Base-by-base conservation (phyloP, 768 basidiomycete species). In the Tricholoma bakamatsutake region DNA sequence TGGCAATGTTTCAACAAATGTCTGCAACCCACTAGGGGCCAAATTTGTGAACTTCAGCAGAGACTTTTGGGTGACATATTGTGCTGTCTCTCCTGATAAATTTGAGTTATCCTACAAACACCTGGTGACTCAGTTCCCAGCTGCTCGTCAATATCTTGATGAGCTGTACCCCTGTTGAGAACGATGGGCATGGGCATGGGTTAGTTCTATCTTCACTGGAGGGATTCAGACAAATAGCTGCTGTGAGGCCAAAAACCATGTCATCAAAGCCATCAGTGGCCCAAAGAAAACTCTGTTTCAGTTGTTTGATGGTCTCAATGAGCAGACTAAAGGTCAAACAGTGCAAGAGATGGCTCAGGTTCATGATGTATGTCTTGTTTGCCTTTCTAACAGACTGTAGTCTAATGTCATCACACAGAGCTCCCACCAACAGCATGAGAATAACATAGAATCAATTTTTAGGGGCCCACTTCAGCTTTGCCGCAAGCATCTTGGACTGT, bases 161-260 rank as follows among this genome's bases (percentile, higher is more conserved):
- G 53, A 60, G 35, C 18, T 75, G 0, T 73, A 70, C 53, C 57
- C 62, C 1, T 68, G 65, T 42, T 61, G 64, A 0, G 58, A 68
- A 30, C 66, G 61, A 13, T 75, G 72, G 72, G 73, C 71, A 24
- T 71, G 68, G 68, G 64, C 68, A 8, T 75, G 64, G 60, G 53
- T 69, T 3, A 60, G 64, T 21, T 24, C 54, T 21, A 31, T 51
- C 10, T 75, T 71, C 55, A 72, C 72, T 9, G 65, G 60, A 21
- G 72, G 72, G 1, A 61, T 72, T 4, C 48, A 69, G 1, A 75
- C 71, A 27, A 72, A 67, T 61, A 69, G 73, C 1, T 57, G 66
- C 1, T 63, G 69, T 0, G 70, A 70, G 50, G 52, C 52, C 0
- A 65, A 70, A 50, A 68, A 70, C 40, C 54, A 55, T 1, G 53